Evolutionary conservation across 2,329 filamentous ascomycete genomes (phyloP), one percentile per base, ranked within the genome.

Genomic region (Penicillium decumbens): DNA sequence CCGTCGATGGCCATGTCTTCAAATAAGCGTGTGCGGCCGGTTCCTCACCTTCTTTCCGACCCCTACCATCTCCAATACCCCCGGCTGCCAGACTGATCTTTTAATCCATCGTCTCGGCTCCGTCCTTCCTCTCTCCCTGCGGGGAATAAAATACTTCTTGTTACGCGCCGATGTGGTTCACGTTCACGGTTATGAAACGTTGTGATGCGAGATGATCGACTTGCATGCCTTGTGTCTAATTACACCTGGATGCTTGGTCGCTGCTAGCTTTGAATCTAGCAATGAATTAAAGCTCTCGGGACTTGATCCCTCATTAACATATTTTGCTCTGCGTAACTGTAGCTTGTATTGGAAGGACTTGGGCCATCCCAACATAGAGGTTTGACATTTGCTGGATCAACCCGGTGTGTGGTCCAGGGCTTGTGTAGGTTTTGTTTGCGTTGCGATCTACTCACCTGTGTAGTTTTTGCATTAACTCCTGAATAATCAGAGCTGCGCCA

Each of bases 1-100:
- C 87, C 79, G 87, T 87, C 69, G 86, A 89, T 68, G 93, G 93
- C 73, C 96, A 97, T 84, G 90, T 97, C 74, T 97, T 96, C 88
- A 97, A 97, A 83, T 97, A 95, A 82, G 79, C 56, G 60, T 54
- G 47, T 65, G 54, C 58, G 29, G 47, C 18, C 39, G 40, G 20
- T 23, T 25, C 12, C 27, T 47, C 41, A 28, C 45, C 30, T 30
- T 27, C 38, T 27, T 43, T 41, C 48, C 47, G 42, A 41, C 32
- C 45, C 47, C 50, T 50, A 50, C 49, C 50, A 52, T 51, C 29
- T 50, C 45, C 49, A 52, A 61, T 61, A 61, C 58, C 58, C 51
- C 56, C 18, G 33, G 50, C 51, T 3, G 23, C 38, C 20, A 47
- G 49, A 47, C 40, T 41, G 43, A 30, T 46, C 20, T 33, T 46